Evolutionary conservation across 129 eudicot genomes (phyloP), one percentile per base, ranked within the genome.

Genomic region (Arctium minus): DNA sequence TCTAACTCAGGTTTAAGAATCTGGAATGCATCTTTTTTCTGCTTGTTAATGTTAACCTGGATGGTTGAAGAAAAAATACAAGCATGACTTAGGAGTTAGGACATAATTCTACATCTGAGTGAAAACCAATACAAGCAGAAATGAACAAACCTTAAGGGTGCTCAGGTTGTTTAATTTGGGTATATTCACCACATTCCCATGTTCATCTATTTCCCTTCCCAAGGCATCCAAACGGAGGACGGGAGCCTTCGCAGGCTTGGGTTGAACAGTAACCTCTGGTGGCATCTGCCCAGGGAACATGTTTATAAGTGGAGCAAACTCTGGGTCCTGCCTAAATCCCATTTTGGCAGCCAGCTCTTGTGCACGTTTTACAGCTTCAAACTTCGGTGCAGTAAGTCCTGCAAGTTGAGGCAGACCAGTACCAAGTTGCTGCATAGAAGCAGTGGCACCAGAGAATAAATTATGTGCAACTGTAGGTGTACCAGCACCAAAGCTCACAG

Each of bases 181-280:
- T 73, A 87, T 79, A 86, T 95, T 89, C 75, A 96, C 91, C 74
- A 93, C 95, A 85, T 93, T 93, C 87, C 99, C 99, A 75, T 91
- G 94, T 86, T 96, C 99, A 88, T 96, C 99, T 71, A 93, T 84
- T 88, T 96, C 99, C 88, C 98, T 89, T 74, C 99, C 98, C 37
- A 89, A 82, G 6, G 92, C 90, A 93, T 96, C 99, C 87, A 96
- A 81, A 71, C 93, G 97, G 80, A 96, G 97, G 42, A 96, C 95
- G 39, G 97, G 99, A 44, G 98, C 97, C 86, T 93, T 93, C 1
- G 97, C 91, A n/a, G 99, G 97, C 85, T 95, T 95, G 60, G 94
- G 93, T 79, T 93, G 97, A 32, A 86, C 83, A 56, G 87, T 81
- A 30, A 89, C 92, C 33, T 96, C 98, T 36, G 91, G 89, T 11